Percentiles rank a stretch among this genome's conserved stretches.
Conservation (phyloP, 2,329 filamentous ascomycete genomes). For the Chrysosporium queenslandicum region DNA sequence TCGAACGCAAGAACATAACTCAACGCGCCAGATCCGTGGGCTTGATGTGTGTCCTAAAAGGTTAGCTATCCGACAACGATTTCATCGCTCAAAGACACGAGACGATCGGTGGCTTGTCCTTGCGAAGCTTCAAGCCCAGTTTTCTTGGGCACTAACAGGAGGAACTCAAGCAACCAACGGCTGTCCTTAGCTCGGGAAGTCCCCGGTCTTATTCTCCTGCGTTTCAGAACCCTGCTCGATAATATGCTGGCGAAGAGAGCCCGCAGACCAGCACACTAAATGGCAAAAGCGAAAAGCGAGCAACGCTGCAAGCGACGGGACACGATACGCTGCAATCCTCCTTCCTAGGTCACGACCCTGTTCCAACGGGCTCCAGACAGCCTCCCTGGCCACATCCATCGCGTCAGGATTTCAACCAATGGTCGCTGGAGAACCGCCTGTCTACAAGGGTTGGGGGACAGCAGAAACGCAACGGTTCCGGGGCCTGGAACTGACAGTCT, state of each 20-base stretch:
- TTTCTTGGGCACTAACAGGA: background rate
- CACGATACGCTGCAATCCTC: background rate
- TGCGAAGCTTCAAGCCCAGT: background rate
- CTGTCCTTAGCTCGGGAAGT: background rate
- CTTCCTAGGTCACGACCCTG: background rate
- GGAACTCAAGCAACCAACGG: background rate
- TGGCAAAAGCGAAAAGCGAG: background rate
- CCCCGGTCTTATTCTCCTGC: background rate
- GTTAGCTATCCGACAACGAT: slow-evolving; percentile 7
- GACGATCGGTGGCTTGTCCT: background rate
- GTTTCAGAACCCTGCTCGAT: too few relatives aligned
- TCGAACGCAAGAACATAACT: background rate
- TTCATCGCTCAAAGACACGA: background rate
- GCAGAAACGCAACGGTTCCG: slow-evolving; percentile 9
- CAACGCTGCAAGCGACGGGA: background rate
- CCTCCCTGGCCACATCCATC: slow-evolving; percentile 7
- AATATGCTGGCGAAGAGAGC: too few relatives aligned
- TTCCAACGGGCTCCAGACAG: background rate
- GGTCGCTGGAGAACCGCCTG: slow-evolving; percentile 4
- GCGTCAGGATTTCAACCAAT: slow-evolving; percentile 4
- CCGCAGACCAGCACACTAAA: too few relatives aligned
- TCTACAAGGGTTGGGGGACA: slow-evolving; percentile 11
- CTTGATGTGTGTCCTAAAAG: background rate
- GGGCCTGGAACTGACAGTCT: slow-evolving; percentile 3
- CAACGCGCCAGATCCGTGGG: slow-evolving; percentile 4